These are phyloP conservation scores for Saccharomyces uvarum DNA, from an alignment of 1,139 yeast species.

Conservation along the genomic window DNA sequence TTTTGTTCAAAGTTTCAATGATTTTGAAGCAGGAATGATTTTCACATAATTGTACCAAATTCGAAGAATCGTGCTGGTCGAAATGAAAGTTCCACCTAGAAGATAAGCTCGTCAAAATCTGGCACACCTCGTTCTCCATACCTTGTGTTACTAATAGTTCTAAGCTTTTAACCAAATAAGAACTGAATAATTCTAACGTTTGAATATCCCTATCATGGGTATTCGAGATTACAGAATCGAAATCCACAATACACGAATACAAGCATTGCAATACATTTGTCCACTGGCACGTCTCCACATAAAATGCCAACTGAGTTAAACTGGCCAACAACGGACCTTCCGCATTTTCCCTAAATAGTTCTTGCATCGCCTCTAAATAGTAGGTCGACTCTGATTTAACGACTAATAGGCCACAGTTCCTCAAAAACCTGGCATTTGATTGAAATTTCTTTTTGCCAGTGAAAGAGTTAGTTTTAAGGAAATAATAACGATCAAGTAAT, in stretches of 20 bases:
- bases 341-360: not conserved
- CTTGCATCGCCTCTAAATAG: not conserved
- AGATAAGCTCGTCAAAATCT: conserved; percentile 6
- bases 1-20: conserved; percentile 4
- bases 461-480: not conserved
- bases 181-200: conserved; percentile 9
- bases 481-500: conserved; percentile 12
- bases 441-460: conserved; percentile 1
- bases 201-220: not conserved
- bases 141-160: conserved; percentile 8
- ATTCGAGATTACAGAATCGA: not conserved
- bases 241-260: not conserved
- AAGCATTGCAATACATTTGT: not conserved
- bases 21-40: conserved; percentile 11
- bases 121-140: conserved; percentile 9
- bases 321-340: not conserved
- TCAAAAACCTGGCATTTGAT: conserved; percentile 10
- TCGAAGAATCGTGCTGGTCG: conserved; percentile 10
- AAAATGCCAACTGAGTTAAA: not conserved
- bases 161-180: conserved; percentile 11
- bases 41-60: conserved; percentile 11
- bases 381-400: conserved; percentile 13
- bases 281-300: not conserved
- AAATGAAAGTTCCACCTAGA: conserved; percentile 8
- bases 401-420: conserved; percentile 12